Evolutionary conservation across 225 moss, liverwort and hornwort species (phyloP), one percentile per base, ranked within the genome.

Genomic region (Antitrichia curtipendula): DNA sequence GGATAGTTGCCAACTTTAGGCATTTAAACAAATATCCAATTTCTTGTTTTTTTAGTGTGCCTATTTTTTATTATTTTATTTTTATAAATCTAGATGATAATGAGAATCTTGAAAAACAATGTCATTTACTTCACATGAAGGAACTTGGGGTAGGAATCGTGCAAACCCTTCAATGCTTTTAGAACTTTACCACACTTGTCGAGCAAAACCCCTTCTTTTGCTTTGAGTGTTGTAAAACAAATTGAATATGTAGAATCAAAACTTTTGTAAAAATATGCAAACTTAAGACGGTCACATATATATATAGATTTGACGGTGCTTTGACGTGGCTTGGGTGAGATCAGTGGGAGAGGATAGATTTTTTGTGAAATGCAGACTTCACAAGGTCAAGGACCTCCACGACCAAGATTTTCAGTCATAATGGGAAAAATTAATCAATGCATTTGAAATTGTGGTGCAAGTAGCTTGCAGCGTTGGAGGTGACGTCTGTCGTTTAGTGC

Each of bases 1-100:
- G 0, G 3, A n/a, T n/a, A n/a, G n/a, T n/a, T n/a, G n/a, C n/a
- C n/a, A 0, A 0, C 8, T 11, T 49, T 47, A 28, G 31, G 6
- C 47, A 73, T 18, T 4, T 19, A 74, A 0, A 17, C 3, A 14
- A 21, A 25, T 40, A 24, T 40, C 8, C 1, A 40, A 24, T 24
- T 47, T 19, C 0, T 73, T 47, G 0, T n/a, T n/a, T 31, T 19
- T 74, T 74, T 7, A 1, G 13, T 3, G 2, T 34, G n/a, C n/a
- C n/a, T n/a, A 25, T n/a, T 27, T 0, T n/a, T n/a, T n/a, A n/a
- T 4, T 16, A 8, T 27, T 71, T 2, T 41, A 70, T 9, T 27
- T 43, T 27, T 27, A 6, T 43, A 43, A 71, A 43, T 43, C 27
- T 71, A 1, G 3, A 27, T 41, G 7, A 27, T 27, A 27, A 27